phyloP scores from a whole-genome alignment of 2,329 filamentous ascomycete species.

The Talaromyces atroroseus region DNA sequence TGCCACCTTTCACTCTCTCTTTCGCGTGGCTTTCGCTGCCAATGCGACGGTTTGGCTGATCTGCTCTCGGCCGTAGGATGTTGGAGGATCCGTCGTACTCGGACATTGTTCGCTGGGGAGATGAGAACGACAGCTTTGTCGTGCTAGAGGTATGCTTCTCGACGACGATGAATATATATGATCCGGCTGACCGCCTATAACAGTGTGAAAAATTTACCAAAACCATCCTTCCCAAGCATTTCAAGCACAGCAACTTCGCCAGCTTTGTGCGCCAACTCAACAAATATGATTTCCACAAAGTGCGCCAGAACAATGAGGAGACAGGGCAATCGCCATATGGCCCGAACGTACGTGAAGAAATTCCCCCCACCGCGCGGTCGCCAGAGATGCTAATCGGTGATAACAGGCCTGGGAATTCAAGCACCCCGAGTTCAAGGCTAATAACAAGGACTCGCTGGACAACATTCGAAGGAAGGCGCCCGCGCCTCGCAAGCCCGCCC shows the following conservation, averaged over 20 bases:
- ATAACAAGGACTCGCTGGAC: conserved; percentile 93
- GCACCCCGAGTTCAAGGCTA: conserved; percentile 90
- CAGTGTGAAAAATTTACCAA: conserved; percentile 98
- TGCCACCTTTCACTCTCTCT: conserved; percentile 18
- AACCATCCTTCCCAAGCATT: conserved; percentile 92
- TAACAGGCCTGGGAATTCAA: conserved; percentile 88
- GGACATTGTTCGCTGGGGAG: conserved; percentile 90
- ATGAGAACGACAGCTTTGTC: conserved; percentile 91
- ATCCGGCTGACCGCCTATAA: conserved; percentile 17
- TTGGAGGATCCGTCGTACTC: conserved; percentile 90
- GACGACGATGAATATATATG: neutral
- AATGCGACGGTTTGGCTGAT: conserved; percentile 13
- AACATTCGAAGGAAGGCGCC: conserved; percentile 95
- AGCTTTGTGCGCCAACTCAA: conserved; percentile 94
- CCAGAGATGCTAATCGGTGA: neutral
- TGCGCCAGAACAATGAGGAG: conserved; percentile 84
- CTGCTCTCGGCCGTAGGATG: conserved; percentile 60
- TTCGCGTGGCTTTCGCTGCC: conserved; percentile 8
- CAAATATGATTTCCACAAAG: conserved; percentile 98
- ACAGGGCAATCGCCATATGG: conserved; percentile 77
- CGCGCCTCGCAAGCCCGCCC: conserved; percentile 69
- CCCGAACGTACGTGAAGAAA: conserved; percentile 56
- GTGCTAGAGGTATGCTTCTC: conserved; percentile 72
- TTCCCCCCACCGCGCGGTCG: neutral
- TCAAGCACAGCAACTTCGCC: conserved; percentile 98